Evolutionary conservation across 768 basidiomycete genomes (phyloP), one percentile per base, ranked within the genome.

Genomic region (Mycena galericulata): DNA sequence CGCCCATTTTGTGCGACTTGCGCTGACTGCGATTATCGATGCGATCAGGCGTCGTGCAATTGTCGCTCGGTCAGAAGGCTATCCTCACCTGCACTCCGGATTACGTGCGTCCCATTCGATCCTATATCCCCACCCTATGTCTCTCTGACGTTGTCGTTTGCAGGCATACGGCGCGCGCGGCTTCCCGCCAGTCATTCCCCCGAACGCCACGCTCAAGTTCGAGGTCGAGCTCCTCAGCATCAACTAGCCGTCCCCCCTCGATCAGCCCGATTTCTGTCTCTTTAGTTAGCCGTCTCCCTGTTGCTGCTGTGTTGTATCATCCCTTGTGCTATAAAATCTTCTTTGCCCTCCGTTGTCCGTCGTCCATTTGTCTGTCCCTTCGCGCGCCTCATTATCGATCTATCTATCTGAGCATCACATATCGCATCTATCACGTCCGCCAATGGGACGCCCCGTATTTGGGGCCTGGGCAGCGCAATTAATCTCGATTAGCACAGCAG

Each of bases 191-290:
- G 83, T 92, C 68, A 96, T 96, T 78, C 94, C 94, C 15, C 76
- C 91, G 72, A 90, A 95, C 76, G 77, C 92, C 6, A 89, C 86
- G 15, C 86, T 97, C 78, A 85, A 80, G 68, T 96, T 96, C 75
- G 93, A 95, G 80, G 93, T 97, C 58, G 93, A 96, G 80, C 84
- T 97, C 53, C 68, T 95, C 65, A 83, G 86, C 78, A 94, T 96
- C 82, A 89, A 83, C 64, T 81, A 65, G 14, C 10, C 8, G 41
- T 43, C n/a, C n/a, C 20, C 41, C 9, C 36, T 38, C 15, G 15
- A 41, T 11, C 41, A 22, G 10, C 46, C 24, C 17, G 34, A 73
- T 59, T 32, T 32, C 38, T 54, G 5, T 7, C 4, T 29, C 26
- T 3, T 38, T 24, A 32, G 20, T 1, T 32, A 14, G 11, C 18